A percentile compares a stretch with the other conserved stretches of the same genome.
Conservation (phyloP, 768 basidiomycete species). For the Russula earlei region DNA sequence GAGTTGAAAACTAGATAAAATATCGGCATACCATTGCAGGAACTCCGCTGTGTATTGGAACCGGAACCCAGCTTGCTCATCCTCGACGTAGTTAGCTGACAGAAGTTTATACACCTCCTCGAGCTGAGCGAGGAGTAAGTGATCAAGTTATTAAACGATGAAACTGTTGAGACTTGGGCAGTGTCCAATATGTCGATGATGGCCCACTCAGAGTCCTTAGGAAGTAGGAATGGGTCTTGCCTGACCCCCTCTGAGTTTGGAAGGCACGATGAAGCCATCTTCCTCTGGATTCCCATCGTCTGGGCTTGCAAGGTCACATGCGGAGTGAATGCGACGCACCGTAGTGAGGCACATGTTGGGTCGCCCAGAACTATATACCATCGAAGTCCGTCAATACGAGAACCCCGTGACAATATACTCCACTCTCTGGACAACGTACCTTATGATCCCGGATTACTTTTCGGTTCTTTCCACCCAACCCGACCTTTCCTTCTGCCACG, state of each 20-base stretch:
- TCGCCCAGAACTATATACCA: no score
- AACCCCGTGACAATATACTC: slow-evolving; percentile 2
- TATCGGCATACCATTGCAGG: slow-evolving; percentile 8
- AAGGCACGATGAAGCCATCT: slow-evolving; percentile 86
- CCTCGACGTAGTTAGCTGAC: no score
- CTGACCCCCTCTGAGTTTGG: slow-evolving; percentile 70
- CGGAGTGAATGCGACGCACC: background rate
- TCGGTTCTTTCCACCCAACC: no score
- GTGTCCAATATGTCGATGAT: slow-evolving; percentile 64
- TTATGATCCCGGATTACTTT: slow-evolving; percentile 77
- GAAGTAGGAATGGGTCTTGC: slow-evolving; percentile 81
- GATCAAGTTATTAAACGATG: background rate
- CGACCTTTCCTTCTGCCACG: slow-evolving; percentile 53
- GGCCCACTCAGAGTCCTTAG: slow-evolving; percentile 90
- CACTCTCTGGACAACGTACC: slow-evolving; percentile 48
- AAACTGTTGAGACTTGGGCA: slow-evolving; percentile 27
- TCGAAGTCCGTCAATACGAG: background rate
- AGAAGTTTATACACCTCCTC: no score
- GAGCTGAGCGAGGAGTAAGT: no score
- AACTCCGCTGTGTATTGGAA: no score
- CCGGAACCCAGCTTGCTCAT: no score
- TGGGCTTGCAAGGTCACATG: slow-evolving; percentile 24
- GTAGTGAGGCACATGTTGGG: no score
- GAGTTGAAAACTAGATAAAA: no score
- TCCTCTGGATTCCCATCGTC: slow-evolving; percentile 54